Percentiles rank a stretch among this genome's conserved stretches.
Evolutionary conservation across 768 basidiomycete species (phyloP).

Genomic region (Tricholoma matsutake): DNA sequence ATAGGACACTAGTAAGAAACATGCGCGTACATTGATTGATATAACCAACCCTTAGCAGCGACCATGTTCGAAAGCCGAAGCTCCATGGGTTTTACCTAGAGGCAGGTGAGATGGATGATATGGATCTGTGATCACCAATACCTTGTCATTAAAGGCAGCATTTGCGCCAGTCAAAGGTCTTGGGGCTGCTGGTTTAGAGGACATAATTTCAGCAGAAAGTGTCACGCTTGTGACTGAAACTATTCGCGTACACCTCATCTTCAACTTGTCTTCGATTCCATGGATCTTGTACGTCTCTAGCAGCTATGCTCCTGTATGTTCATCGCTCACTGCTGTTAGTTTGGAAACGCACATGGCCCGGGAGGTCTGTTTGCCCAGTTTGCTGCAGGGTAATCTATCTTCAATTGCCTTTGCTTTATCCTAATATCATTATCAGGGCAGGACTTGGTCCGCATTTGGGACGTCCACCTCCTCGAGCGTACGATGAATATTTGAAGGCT

Average conservation of each 20-base stretch:
- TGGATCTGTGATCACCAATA: conserved; percentile 16
- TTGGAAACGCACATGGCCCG: conserved; percentile 49
- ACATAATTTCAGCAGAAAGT: conserved; percentile 28
- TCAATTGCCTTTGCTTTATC: not conserved
- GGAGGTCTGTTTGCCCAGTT: conserved; percentile 65
- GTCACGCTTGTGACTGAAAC: conserved; percentile 16
- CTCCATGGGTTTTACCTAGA: conserved; percentile 96
- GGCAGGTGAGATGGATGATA: not conserved
- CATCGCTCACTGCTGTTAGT: conserved; percentile 23
- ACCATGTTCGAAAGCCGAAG: conserved; percentile 96
- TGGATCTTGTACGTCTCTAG: conserved; percentile 42
- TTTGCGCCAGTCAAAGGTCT: conserved; percentile 56
- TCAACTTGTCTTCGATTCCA: conserved; percentile 16
- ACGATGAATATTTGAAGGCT: conserved; percentile 91
- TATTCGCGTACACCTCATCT: not conserved
- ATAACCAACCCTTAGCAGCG: conserved; percentile 83
- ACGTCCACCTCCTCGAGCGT: conserved; percentile 65
- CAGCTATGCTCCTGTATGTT: not conserved
- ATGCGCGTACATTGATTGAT: not conserved
- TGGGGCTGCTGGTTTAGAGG: conserved; percentile 36
- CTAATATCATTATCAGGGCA: conserved; percentile 38
- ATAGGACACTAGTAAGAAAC: conserved; percentile 9
- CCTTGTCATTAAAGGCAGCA: conserved; percentile 88
- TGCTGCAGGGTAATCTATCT: conserved; percentile 43
- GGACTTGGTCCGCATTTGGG: conserved; percentile 45